phyloP scores from a whole-genome alignment of 805 yeast genomes.

The Saturnispora zaruensis region DNA sequence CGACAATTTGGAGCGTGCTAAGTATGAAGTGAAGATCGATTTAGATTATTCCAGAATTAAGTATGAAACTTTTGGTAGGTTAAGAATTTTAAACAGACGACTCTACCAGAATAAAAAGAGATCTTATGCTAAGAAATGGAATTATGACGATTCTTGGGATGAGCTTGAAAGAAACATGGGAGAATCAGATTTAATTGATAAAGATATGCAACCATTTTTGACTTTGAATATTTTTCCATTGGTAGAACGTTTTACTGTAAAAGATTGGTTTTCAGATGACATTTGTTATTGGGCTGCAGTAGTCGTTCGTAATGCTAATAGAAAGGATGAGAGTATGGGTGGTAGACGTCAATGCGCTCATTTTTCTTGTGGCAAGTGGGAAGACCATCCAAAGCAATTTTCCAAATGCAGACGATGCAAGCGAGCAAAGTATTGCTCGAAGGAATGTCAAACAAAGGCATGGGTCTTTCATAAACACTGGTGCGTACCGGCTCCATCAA shows the following conservation, averaged over 20 bases:
- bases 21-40: constrained; percentile 23
- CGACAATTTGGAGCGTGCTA: constrained; percentile 21
- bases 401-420: constrained; percentile 93
- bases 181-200: constrained; percentile 20
- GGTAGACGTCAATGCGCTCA: constrained; percentile 94
- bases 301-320: constrained; percentile 92
- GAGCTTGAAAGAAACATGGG: constrained; percentile 25
- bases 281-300: constrained; percentile 96
- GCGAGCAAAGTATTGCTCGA: constrained; percentile 88
- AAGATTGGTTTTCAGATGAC: constrained; percentile 58
- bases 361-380: constrained; percentile 93
- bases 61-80: constrained; percentile 22
- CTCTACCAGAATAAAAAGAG: constrained; percentile 18
- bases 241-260: constrained; percentile 82
- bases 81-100: constrained; percentile 23
- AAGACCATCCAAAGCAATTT: constrained; percentile 78
- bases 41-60: constrained; percentile 23
- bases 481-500: constrained; percentile 47
- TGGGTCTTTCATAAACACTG: constrained; percentile 93
- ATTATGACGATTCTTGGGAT: constrained; percentile 33
- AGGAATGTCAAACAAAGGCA: constrained; percentile 83
- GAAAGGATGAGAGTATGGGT: constrained; percentile 77
- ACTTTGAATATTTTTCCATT: constrained; percentile 72
- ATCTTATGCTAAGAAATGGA: constrained; percentile 33
- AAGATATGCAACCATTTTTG: constrained; percentile 34